These are phyloP conservation scores for Calonectria crousiana DNA, from an alignment of 2,329 filamentous ascomycete genomes.

Conservation along the genomic window DNA sequence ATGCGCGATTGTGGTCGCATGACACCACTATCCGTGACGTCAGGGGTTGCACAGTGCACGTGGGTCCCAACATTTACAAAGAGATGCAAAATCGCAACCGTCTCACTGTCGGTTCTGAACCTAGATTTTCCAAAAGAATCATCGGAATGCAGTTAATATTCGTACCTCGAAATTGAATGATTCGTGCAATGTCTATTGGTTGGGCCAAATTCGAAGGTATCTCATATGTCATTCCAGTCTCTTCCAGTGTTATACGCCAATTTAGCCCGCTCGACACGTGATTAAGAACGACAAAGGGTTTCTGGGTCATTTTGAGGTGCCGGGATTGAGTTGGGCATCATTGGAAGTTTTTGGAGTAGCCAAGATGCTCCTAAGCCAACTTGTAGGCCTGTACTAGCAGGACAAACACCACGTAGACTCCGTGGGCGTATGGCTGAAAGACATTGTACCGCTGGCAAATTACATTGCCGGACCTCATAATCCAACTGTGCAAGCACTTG, in stretches of 20 bases:
- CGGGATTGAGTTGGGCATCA: background rate
- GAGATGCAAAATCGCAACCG: background rate
- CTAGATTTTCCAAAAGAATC: too few species aligned
- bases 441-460: constrained; percentile 54
- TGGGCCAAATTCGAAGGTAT: background rate
- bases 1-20: background rate
- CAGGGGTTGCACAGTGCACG: background rate
- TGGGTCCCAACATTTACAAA: background rate
- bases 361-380: constrained; percentile 36
- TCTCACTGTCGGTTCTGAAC: too few species aligned
- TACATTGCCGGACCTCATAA: constrained; percentile 44
- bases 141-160: too few species aligned
- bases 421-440: constrained; percentile 55
- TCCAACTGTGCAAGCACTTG: constrained; percentile 44
- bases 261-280: too few species aligned
- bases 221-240: background rate
- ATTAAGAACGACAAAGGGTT: too few species aligned
- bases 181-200: background rate
- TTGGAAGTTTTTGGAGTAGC: background rate
- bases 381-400: constrained; percentile 50
- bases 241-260: too few species aligned
- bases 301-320: too few species aligned
- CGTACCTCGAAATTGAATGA: background rate
- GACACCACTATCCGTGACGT: background rate
- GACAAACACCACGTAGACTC: constrained; percentile 57